Base-by-base conservation (phyloP, 2,329 filamentous ascomycete genomes). In the Penicillium sp. region DNA sequence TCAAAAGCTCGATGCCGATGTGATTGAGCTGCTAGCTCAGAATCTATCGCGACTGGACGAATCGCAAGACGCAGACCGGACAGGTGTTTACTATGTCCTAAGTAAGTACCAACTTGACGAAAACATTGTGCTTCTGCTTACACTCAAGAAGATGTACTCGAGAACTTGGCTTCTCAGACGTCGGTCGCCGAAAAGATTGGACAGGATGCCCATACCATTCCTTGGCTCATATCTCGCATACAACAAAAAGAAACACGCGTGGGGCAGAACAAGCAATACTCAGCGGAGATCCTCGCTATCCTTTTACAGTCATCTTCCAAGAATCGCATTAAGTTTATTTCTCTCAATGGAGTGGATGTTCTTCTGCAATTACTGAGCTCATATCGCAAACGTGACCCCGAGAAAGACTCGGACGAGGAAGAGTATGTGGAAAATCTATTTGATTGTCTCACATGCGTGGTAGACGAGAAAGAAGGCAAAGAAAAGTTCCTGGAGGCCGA, bases 361-460 rank as follows among this genome's bases (percentile, higher is more conserved):
- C 78, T 96, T 63, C 84, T 99, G 14, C 91, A 95, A 72, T 80
- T 96, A 0, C 82, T 95, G 0, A 90, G 92, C 1, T 78, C 86
- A 1, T 99, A 97, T 74, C 86, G 94, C 56, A 89, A 88, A 75
- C 83, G 86, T 49, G 92, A 99, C 67, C 94, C 94, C 0, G 83
- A 86, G 49, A 93, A 89, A 67, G 90, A 91, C 58, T 86, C 87
- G 30, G 87, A 94, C 51, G 94, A 97, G 71, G 92, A 96, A 68
- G 94, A 99, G 74, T 97, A 90, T 69, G 89, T 95, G 68, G 91
- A 96, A 72, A 96, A 99, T 63, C 69, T 97, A 0, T 99, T 99
- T 70, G 92, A 96, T 67, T 84, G 87, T 1, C 70, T 97, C 18
- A 89, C 90, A 0, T 95, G 89, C 63, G 75, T 96, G 1, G 88